Conservation (phyloP, 768 basidiomycete species). For the Leccinum imitatum region DNA sequence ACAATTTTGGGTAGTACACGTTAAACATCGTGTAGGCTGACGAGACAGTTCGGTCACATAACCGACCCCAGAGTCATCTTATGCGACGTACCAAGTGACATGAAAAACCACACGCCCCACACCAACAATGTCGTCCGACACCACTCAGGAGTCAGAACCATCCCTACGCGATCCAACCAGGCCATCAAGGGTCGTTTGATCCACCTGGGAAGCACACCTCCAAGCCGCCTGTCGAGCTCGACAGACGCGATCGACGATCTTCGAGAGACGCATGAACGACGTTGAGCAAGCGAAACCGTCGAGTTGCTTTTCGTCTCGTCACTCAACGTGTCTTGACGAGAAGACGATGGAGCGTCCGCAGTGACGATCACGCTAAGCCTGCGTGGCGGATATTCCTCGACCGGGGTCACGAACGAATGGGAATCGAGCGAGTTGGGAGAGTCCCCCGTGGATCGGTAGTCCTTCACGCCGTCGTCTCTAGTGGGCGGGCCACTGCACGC, state of each 20-base stretch:
- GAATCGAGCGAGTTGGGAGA: slow-evolving; percentile 31
- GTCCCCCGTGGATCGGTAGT: slow-evolving; percentile 31
- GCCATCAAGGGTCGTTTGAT: slow-evolving; percentile 59
- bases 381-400: slow-evolving; percentile 28
- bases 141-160: slow-evolving; percentile 79
- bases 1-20: slow-evolving; percentile 82
- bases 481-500: slow-evolving; percentile 6
- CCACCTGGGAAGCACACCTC: slow-evolving; percentile 50
- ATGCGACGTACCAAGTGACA: slow-evolving; percentile 64
- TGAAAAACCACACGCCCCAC: slow-evolving; percentile 74
- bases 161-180: slow-evolving; percentile 65
- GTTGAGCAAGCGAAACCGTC: background rate
- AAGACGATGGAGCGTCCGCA: slow-evolving; percentile 26
- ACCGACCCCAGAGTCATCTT: background rate
- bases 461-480: slow-evolving; percentile 22
- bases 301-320: slow-evolving; percentile 20
- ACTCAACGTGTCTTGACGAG: slow-evolving; percentile 5
- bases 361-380: slow-evolving; percentile 27
- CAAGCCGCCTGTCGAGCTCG: slow-evolving; percentile 40
- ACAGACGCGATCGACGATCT: slow-evolving; percentile 41
- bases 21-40: slow-evolving; percentile 91
- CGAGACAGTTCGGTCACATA: background rate
- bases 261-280: slow-evolving; percentile 19
- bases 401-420: slow-evolving; percentile 23
- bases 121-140: slow-evolving; percentile 71